Evolutionary conservation across 495 filamentous ascomycete genomes (phyloP).

Genomic region (Mycothermus thermophilus): DNA sequence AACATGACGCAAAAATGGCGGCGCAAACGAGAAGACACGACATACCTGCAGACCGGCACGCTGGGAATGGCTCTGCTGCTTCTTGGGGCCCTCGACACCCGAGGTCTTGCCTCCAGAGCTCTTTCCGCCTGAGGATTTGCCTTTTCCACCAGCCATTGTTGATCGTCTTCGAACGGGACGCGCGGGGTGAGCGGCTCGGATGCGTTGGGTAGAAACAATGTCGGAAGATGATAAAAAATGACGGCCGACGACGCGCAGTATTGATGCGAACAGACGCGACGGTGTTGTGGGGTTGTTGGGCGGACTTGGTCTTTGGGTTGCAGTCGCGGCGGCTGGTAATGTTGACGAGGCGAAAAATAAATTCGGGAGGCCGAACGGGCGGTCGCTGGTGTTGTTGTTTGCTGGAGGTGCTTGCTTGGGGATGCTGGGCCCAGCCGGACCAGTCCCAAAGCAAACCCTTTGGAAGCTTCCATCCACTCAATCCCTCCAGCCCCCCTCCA

Average conservation of each 20-base stretch:
- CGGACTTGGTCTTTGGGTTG: slow-evolving; percentile 8
- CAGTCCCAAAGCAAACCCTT: too few species aligned
- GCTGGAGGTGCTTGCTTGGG: too few species aligned
- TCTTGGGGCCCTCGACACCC: slow-evolving; percentile 56
- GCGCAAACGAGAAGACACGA: too few species aligned
- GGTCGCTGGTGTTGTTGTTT: too few species aligned
- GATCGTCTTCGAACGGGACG: not conserved
- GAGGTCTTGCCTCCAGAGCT: slow-evolving; percentile 74
- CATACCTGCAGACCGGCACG: slow-evolving; percentile 98
- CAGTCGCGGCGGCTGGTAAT: slow-evolving; percentile 19
- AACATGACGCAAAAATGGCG: too few species aligned
- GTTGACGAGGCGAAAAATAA: slow-evolving; percentile 27
- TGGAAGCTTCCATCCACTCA: too few species aligned
- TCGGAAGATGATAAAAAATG: not conserved
- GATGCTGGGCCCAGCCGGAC: too few species aligned
- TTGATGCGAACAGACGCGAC: slow-evolving; percentile 6
- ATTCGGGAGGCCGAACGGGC: too few species aligned
- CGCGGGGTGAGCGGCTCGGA: not conserved
- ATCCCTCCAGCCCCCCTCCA: too few species aligned
- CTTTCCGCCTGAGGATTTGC: slow-evolving; percentile 88
- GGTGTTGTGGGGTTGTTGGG: slow-evolving; percentile 10
- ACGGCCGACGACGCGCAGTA: slow-evolving; percentile 2
- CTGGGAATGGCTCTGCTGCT: slow-evolving; percentile 94
- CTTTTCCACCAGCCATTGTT: slow-evolving; percentile 69
- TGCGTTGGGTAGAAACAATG: slow-evolving; percentile 1